These are phyloP conservation scores for Carpediemonas membranifera DNA, from an alignment of 78 protist species.

Conservation along the genomic window DNA sequence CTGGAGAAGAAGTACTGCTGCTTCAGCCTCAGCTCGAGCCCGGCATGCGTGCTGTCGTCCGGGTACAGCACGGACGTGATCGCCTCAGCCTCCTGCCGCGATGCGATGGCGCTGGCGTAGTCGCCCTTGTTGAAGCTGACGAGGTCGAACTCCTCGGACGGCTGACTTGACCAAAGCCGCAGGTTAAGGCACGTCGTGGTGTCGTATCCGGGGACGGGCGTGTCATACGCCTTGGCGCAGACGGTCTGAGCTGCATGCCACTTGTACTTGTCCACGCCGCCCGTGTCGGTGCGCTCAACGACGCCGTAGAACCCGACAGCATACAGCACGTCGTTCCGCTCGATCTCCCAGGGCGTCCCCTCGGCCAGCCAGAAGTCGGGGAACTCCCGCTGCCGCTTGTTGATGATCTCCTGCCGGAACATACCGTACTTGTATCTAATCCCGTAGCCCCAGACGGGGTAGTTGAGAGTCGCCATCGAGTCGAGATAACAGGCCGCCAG, in stretches of 20 bases:
- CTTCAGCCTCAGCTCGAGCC: conserved; percentile 79
- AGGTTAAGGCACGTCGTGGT: conserved; percentile 64
- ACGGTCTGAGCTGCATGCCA: conserved; percentile 66
- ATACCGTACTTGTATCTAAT: conserved; percentile 77
- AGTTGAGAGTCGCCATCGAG: conserved; percentile 72
- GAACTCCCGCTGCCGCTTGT: conserved; percentile 69
- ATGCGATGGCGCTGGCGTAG: conserved; percentile 64
- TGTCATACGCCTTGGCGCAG: conserved; percentile 59
- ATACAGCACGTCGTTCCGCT: conserved; percentile 55
- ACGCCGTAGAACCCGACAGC: conserved; percentile 54
- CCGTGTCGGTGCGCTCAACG: not conserved
- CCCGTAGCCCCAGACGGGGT: conserved; percentile 77
- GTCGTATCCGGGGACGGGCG: conserved; percentile 73
- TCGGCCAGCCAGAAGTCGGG: conserved; percentile 47
- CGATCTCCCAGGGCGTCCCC: not conserved
- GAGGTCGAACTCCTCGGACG: conserved; percentile 69
- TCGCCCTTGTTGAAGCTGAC: conserved; percentile 57
- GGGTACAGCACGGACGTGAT: conserved; percentile 84
- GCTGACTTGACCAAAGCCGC: conserved; percentile 78
- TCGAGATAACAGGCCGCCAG: conserved; percentile 89
- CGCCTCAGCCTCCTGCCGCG: conserved; percentile 62
- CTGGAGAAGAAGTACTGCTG: conserved; percentile 85
- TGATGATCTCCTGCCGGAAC: conserved; percentile 71
- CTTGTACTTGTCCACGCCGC: not conserved
- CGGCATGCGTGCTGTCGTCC: conserved; percentile 79